Conservation (phyloP, 257 asterid species). For the Solanum okadae region DNA sequence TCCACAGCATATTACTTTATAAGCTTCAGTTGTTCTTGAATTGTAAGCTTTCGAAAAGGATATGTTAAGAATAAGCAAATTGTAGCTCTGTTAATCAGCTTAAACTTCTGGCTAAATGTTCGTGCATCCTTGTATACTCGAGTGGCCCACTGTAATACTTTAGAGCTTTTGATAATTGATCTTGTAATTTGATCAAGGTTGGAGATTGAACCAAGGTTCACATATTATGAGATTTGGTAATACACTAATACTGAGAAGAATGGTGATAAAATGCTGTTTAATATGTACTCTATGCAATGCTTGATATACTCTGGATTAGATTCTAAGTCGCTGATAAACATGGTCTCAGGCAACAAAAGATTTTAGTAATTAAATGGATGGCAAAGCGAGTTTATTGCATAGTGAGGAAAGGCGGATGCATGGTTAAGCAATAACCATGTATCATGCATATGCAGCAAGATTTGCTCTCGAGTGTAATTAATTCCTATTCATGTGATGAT, state of each 20-base stretch:
- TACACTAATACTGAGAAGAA: not conserved
- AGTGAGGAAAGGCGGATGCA: not conserved
- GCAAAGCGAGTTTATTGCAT: not conserved
- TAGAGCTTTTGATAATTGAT: not conserved
- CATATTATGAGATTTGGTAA: not conserved
- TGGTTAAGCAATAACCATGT: not conserved
- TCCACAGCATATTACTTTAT: not conserved
- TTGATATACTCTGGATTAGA: not conserved
- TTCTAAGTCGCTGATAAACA: not conserved
- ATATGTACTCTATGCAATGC: not conserved
- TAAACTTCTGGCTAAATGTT: not conserved
- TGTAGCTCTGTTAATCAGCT: not conserved
- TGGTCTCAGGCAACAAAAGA: not conserved
- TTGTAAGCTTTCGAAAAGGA: not conserved
- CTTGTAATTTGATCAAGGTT: not conserved
- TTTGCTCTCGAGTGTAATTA: not conserved
- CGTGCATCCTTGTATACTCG: not conserved
- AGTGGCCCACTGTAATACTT: not conserved
- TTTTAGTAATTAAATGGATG: not conserved
- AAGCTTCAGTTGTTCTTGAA: not conserved
- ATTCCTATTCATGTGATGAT: not conserved
- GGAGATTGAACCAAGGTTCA: not conserved
- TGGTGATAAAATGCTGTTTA: not conserved
- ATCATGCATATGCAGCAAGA: not conserved
- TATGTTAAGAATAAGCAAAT: not conserved